Evolutionary conservation across 1,284 basidiomycete genomes (phyloP).

Genomic region (Paramarasmius palmivorus): DNA sequence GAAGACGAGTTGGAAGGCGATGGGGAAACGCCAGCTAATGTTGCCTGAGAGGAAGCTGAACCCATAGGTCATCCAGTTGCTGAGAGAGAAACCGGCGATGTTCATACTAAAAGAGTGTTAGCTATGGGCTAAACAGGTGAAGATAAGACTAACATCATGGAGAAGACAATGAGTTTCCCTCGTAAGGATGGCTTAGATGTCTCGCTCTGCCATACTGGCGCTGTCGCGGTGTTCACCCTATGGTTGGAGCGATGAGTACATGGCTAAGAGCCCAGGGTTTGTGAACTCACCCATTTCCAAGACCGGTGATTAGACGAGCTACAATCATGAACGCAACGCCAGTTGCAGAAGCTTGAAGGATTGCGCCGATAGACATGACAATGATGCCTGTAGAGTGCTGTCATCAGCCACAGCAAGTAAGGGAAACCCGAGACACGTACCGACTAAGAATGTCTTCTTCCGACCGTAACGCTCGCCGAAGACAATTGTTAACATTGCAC

Average conservation of each 20-base stretch:
- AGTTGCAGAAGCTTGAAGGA: constrained; percentile 48
- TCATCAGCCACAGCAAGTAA: too few relatives aligned
- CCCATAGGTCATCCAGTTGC: constrained; percentile 51
- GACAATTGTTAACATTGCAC: constrained; percentile 47
- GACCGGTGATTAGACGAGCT: constrained; percentile 47
- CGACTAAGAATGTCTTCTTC: constrained; percentile 48
- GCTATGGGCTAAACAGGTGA: neutral
- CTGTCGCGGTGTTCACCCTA: constrained; percentile 56
- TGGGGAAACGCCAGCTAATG: constrained; percentile 68
- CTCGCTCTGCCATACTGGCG: constrained; percentile 69
- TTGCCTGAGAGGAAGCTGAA: constrained; percentile 48
- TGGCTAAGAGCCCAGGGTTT: constrained; percentile 10
- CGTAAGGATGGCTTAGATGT: constrained; percentile 63
- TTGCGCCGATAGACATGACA: constrained; percentile 54
- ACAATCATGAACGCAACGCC: constrained; percentile 51
- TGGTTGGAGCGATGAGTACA: too few relatives aligned
- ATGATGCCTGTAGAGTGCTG: constrained; percentile 25
- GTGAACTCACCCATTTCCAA: constrained; percentile 49
- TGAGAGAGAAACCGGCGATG: constrained; percentile 45
- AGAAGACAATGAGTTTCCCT: constrained; percentile 68
- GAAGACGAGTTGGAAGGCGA: constrained; percentile 68
- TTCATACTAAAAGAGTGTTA: constrained; percentile 35
- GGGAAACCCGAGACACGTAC: neutral
- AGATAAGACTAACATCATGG: constrained; percentile 56
- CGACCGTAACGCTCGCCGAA: constrained; percentile 48